phyloP scores from a whole-genome alignment of 1,284 basidiomycete genomes.

The Rhodotorula mucilaginosa region DNA sequence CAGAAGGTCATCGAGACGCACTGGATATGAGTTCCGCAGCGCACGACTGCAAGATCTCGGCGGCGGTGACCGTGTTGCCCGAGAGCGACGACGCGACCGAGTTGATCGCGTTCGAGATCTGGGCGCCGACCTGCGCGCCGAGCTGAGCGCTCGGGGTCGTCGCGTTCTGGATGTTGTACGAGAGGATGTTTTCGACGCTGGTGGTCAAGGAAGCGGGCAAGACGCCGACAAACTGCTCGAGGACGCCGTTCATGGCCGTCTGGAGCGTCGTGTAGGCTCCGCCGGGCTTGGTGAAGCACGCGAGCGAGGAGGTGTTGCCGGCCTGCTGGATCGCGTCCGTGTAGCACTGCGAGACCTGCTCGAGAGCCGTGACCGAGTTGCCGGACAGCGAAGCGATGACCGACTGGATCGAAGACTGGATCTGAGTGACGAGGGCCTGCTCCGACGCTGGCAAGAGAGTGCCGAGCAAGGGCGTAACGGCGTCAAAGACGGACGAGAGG shows the following conservation, averaged over 20 bases:
- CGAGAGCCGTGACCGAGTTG: slow-evolving; percentile 39
- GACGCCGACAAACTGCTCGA: slow-evolving; percentile 42
- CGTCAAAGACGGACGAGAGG: slow-evolving; percentile 37
- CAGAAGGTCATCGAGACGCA: not conserved
- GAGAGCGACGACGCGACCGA: slow-evolving; percentile 36
- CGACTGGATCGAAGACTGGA: slow-evolving; percentile 38
- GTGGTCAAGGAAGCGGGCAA: slow-evolving; percentile 31
- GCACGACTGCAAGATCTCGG: slow-evolving; percentile 40
- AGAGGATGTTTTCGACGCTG: slow-evolving; percentile 34
- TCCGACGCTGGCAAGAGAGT: slow-evolving; percentile 37
- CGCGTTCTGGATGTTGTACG: slow-evolving; percentile 37
- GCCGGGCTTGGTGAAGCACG: slow-evolving; percentile 38
- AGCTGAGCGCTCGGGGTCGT: slow-evolving; percentile 27
- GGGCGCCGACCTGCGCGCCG: slow-evolving; percentile 35
- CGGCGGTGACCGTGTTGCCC: slow-evolving; percentile 42
- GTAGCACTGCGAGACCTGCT: slow-evolving; percentile 39
- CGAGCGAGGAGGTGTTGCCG: slow-evolving; percentile 39
- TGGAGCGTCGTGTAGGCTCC: slow-evolving; percentile 39
- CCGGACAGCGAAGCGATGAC: slow-evolving; percentile 40
- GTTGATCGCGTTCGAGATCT: slow-evolving; percentile 42
- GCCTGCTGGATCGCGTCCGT: slow-evolving; percentile 33
- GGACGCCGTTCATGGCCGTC: slow-evolving; percentile 39
- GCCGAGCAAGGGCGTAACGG: slow-evolving; percentile 39
- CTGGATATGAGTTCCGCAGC: slow-evolving; percentile 37
- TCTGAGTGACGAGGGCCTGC: slow-evolving; percentile 37